phyloP scores from a whole-genome alignment of 1,284 basidiomycete species.

The Trametes hirsuta region DNA sequence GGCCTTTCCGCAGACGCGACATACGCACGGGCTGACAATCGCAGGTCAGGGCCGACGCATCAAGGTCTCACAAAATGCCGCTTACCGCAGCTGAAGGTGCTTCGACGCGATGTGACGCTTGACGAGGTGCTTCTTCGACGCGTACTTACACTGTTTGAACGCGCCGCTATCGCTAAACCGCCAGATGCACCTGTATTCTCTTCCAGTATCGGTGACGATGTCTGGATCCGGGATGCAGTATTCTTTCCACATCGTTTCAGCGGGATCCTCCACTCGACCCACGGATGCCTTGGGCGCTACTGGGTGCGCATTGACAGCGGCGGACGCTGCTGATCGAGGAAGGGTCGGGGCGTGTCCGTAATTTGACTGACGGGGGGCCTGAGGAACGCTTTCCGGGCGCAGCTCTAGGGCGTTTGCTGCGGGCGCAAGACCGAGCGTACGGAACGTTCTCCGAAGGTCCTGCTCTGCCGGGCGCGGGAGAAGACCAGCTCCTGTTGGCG shows the following conservation, averaged over 20 bases:
- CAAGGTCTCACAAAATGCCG: conserved; percentile 1
- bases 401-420: conserved; percentile 18
- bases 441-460: conserved; percentile 7
- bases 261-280: conserved; percentile 5
- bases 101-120: conserved; percentile 69
- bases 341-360: conserved; percentile 7
- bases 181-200: conserved; percentile 35
- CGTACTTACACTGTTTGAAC: conserved; percentile 47
- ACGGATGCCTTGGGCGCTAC: not conserved
- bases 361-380: conserved; percentile 17
- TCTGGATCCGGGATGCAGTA: conserved; percentile 19
- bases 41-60: conserved; percentile 14
- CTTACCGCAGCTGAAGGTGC: conserved; percentile 63
- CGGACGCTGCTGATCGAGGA: conserved; percentile 17
- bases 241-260: conserved; percentile 24
- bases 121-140: conserved; percentile 64
- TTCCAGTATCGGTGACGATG: conserved; percentile 8
- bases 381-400: not conserved
- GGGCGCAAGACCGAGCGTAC: conserved; percentile 12
- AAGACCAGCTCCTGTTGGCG: not conserved
- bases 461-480: not conserved
- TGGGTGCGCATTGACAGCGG: not conserved
- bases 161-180: conserved; percentile 12
- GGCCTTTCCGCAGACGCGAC: conserved; percentile 55
- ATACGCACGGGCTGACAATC: conserved; percentile 51